These are phyloP conservation scores for Eucalyptus camaldulensis DNA, from an alignment of 345 rosid species.

Conservation along the genomic window DNA sequence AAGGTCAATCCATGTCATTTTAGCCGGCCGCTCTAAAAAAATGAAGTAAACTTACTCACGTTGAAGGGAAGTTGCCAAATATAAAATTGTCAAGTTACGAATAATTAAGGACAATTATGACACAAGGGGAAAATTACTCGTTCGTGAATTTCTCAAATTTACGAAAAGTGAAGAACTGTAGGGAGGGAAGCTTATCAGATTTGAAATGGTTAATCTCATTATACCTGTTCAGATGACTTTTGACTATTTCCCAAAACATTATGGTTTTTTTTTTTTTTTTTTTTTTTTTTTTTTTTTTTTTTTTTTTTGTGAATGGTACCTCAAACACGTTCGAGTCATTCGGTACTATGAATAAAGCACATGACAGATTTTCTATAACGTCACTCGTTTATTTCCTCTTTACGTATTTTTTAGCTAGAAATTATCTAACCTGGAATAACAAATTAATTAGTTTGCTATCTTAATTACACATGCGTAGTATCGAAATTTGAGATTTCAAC, in stretches of 20 bases:
- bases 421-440: background rate
- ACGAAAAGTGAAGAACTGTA: no score
- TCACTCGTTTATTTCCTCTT: background rate
- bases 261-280: background rate
- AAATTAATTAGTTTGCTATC: background rate
- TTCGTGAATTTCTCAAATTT: no score
- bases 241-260: background rate
- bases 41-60: background rate
- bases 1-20: background rate
- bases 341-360: no score
- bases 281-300: no score
- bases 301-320: background rate
- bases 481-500: background rate
- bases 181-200: no score
- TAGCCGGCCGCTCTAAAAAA: background rate
- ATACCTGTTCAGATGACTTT: background rate
- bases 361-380: background rate
- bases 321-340: background rate
- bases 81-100: background rate
- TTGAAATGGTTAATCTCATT: no score
- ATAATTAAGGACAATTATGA: background rate
- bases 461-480: background rate
- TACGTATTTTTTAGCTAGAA: background rate
- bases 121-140: no score
- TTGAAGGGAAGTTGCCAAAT: background rate